phyloP scores from a whole-genome alignment of 805 yeast species.

The Hanseniaspora valbyensis region DNA sequence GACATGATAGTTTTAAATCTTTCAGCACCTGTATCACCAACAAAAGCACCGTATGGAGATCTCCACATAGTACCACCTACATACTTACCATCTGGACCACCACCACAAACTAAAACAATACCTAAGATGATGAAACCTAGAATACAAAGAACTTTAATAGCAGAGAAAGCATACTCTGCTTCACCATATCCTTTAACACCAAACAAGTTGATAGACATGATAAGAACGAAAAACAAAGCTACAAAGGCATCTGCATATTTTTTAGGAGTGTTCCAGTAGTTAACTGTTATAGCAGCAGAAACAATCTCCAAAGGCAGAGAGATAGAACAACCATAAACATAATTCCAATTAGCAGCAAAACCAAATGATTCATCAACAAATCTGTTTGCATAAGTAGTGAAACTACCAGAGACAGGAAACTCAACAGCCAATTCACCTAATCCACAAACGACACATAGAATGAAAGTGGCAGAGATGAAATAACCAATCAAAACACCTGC shows the following conservation, averaged over 20 bases:
- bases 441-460: slow-evolving; percentile 50
- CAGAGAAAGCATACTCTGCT: slow-evolving; percentile 41
- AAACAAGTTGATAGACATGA: slow-evolving; percentile 40
- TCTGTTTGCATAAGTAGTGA: slow-evolving; percentile 46
- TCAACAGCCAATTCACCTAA: slow-evolving; percentile 51
- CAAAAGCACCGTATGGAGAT: slow-evolving; percentile 45
- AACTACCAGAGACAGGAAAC: slow-evolving; percentile 56
- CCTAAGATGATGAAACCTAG: slow-evolving; percentile 47
- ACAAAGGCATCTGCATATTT: slow-evolving; percentile 42
- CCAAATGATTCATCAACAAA: slow-evolving; percentile 56
- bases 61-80: slow-evolving; percentile 44
- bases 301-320: slow-evolving; percentile 42
- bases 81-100: slow-evolving; percentile 32
- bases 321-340: slow-evolving; percentile 43
- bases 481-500: slow-evolving; percentile 50
- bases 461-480: slow-evolving; percentile 45
- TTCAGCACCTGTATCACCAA: slow-evolving; percentile 30
- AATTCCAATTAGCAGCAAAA: slow-evolving; percentile 51
- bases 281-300: slow-evolving; percentile 44
- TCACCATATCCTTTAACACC: slow-evolving; percentile 49
- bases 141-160: slow-evolving; percentile 40
- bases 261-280: slow-evolving; percentile 39
- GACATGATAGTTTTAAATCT: slow-evolving; percentile 44
- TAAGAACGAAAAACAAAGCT: slow-evolving; percentile 38
- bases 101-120: slow-evolving; percentile 39